Evolutionary conservation across 257 asterid species (phyloP), one percentile per base, ranked within the genome.

Genomic region (Dorcoceras hygrometricum): DNA sequence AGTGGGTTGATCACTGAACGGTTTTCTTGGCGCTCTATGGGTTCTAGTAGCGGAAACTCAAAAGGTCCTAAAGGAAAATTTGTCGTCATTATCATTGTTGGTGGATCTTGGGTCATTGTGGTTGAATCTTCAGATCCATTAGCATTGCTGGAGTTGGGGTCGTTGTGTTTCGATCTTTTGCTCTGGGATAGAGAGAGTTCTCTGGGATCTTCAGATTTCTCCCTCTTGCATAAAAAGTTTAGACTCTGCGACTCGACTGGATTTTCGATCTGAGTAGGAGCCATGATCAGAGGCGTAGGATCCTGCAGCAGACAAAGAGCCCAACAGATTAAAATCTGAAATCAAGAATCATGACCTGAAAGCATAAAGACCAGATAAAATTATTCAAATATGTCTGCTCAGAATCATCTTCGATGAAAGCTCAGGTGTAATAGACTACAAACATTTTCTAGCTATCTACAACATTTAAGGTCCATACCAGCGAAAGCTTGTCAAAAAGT

Each of bases 101-200:
- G 65, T 32, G 88, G 92, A 29, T 85, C 95, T 65, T 82, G 94
- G 79, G 95, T 85, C 8, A 97, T 93, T 1, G 97, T 90, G 56
- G 97, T 93, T 8, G 99, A 93, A 58, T 93, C 97, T 63, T 93
- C 95, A 1, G 99, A 93, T 28, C 97, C 99, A 32, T 93, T 90
- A 18, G 96, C 95, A 55, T 83, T 79, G 89, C 95, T 82, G 6
- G 88, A 85, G 95, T 77, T 93, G 18, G 96, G 96, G 57, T 86
- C 90, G 5, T 88, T 90, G 4, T 58, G 83, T 76, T 87, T 93
- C 7, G 92, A 78, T 70, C 95, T 77, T 73, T 93, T 93, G 59
- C 76, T 67, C 57, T 80, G 94, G 29, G 82, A 65, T 67, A 86
- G 67, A n/a, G 96, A 86, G 66, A 88, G 85, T 5, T 78, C 89